phyloP scores from a whole-genome alignment of 1,284 basidiomycete species.

The Sanghuangporus sanghuang region DNA sequence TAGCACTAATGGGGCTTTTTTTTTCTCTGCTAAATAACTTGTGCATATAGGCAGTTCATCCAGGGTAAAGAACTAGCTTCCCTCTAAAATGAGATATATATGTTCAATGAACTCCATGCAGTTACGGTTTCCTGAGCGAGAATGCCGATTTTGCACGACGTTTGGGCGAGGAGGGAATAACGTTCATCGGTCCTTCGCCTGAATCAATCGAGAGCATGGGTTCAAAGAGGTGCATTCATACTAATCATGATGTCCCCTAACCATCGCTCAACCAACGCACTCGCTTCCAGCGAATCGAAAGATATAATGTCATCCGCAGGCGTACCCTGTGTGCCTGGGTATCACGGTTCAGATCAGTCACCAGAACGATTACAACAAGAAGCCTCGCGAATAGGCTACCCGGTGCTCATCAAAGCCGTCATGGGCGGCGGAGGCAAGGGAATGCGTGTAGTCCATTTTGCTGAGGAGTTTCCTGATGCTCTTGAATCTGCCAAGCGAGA shows the following conservation, averaged over 20 bases:
- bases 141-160: conserved; percentile 87
- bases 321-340: conserved; percentile 92
- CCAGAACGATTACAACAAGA: conserved; percentile 56
- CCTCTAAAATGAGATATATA: not conserved
- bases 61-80: conserved; percentile 44
- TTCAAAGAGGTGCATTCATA: conserved; percentile 62
- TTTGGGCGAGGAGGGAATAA: conserved; percentile 84
- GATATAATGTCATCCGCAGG: conserved; percentile 90
- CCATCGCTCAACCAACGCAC: no score
- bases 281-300: conserved; percentile 72
- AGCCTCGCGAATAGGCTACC: conserved; percentile 82
- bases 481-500: conserved; percentile 84
- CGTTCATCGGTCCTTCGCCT: conserved; percentile 94
- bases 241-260: no score
- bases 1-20: not conserved
- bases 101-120: conserved; percentile 24
- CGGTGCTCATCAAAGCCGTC: conserved; percentile 92
- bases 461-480: conserved; percentile 69
- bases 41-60: conserved; percentile 64
- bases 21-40: conserved; percentile 2
- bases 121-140: conserved; percentile 91
- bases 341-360: conserved; percentile 76
- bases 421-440: conserved; percentile 97
- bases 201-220: conserved; percentile 94
- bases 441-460: conserved; percentile 81